Evolutionary conservation across 768 basidiomycete species (phyloP).

Genomic region (Pisolithus marmoratus): DNA sequence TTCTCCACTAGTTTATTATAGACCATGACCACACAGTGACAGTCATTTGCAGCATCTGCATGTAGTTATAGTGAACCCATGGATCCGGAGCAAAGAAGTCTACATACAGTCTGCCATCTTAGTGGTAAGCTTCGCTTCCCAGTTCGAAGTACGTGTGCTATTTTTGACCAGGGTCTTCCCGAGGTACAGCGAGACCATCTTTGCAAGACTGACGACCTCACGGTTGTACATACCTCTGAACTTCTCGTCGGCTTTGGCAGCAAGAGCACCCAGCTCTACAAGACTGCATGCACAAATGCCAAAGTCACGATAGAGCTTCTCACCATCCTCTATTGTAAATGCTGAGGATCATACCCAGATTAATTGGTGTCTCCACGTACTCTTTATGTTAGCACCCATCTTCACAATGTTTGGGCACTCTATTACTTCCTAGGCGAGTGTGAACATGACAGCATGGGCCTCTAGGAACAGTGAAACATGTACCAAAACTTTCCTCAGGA

Average conservation of each 20-base stretch:
- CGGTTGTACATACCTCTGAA: conserved; percentile 32
- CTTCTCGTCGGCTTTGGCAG: conserved; percentile 31
- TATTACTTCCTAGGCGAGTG: conserved; percentile 35
- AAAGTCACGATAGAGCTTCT: conserved; percentile 43
- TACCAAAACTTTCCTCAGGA: conserved; percentile 39
- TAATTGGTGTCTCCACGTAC: conserved; percentile 20
- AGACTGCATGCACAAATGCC: conserved; percentile 37
- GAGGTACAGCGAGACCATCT: conserved; percentile 39
- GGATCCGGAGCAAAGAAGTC: background rate
- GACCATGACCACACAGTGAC: conserved; percentile 41
- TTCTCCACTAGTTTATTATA: conserved; percentile 33
- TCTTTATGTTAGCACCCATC: conserved; percentile 43
- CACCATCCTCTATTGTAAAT: conserved; percentile 36
- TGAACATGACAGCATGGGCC: background rate
- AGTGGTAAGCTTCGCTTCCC: conserved; percentile 34
- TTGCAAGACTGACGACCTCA: conserved; percentile 37
- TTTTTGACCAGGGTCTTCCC: conserved; percentile 37
- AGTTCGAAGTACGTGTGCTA: conserved; percentile 41
- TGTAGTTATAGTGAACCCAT: background rate
- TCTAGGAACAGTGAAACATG: background rate
- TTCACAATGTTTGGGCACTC: conserved; percentile 37
- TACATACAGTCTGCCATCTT: conserved; percentile 36
- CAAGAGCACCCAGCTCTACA: conserved; percentile 43
- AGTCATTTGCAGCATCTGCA: conserved; percentile 49
- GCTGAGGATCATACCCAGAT: background rate